Evolutionary conservation across 2,329 filamentous ascomycete genomes (phyloP), one percentile per base, ranked within the genome.

Genomic region (Diaporthe velutina): DNA sequence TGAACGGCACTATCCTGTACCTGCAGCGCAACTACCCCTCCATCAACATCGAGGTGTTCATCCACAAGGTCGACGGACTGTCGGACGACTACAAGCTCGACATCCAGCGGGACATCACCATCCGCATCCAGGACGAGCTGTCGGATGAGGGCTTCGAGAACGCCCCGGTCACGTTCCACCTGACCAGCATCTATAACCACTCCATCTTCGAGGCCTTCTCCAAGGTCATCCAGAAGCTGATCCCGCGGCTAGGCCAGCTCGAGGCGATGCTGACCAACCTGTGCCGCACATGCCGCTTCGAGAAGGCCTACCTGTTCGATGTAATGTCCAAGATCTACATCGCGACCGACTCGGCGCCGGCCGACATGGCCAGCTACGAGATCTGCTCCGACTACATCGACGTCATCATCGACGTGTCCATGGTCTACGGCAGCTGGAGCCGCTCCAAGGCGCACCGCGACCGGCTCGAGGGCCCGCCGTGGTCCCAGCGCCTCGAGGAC

Each of bases 341-440:
- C 79, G 97, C 97, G 0, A 98, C 96, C 7, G 97, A 99, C 83
- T 97, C 93, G 40, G 93, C 94, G 52, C 96, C 96, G 0, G 95
- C 96, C 42, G 96, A 98, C 81, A 97, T 98, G 89, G 94, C 94
- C 55, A 96, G 94, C 82, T 99, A 99, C 83, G 97, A 98, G 85
- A 98, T 98, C 81, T 99, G 97, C 86, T 98, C 95, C 67, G 97
- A 99, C 82, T 98, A 98, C 82, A 98, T 99, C 79, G 97, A 99
- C 83, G 95, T 98, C 76, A 98, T 99, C 76, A 96, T 98, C 74
- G 97, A 99, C 82, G 94, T 98, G 71, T 97, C 95, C 38, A 96
- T 98, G 82, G 93, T 99, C 52, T 99, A 98, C 81, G 96, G 96
- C 72, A 90, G 88, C 60, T 98, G 92, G 90, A 85, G 87, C 67